phyloP scores from a whole-genome alignment of 179 eudicot genomes.

The Corrigiola litoralis region DNA sequence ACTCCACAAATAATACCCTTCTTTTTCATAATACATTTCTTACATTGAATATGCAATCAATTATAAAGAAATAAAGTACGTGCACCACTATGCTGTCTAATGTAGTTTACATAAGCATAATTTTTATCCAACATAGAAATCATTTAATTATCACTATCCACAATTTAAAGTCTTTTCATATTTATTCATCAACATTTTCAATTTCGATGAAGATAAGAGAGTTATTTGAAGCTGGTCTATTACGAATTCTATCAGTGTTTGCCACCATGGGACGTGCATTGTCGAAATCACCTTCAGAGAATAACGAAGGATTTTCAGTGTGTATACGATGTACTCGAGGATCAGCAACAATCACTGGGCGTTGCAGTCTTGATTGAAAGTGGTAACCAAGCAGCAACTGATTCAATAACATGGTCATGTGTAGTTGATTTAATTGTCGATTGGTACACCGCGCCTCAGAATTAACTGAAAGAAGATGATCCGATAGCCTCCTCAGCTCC shows the following conservation, averaged over 20 bases:
- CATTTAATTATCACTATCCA: neutral
- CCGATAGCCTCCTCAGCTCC: slow-evolving; percentile 2
- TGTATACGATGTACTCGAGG: neutral
- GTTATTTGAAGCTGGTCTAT: neutral
- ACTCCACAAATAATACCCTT: too few species aligned
- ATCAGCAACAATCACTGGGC: neutral
- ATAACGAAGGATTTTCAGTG: neutral
- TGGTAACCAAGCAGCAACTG: neutral
- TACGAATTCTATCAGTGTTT: neutral
- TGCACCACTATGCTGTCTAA: too few species aligned
- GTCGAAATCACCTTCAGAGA: neutral
- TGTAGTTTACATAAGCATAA: too few species aligned
- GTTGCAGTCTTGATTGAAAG: slow-evolving; percentile 8
- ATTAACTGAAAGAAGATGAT: slow-evolving; percentile 14
- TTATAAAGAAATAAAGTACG: neutral
- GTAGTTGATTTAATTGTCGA: slow-evolving; percentile 21
- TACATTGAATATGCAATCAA: too few species aligned
- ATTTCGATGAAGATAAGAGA: slow-evolving; percentile 1
- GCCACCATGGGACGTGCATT: neutral
- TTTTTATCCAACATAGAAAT: too few species aligned
- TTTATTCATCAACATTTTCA: slow-evolving; percentile 12
- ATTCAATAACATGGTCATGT: slow-evolving; percentile 20
- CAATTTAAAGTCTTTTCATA: neutral
- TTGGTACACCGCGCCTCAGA: slow-evolving; percentile 21
- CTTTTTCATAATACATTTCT: too few species aligned